These are phyloP conservation scores for Yamadazyma sp. DNA, from an alignment of 805 yeast genomes.

Conservation along the genomic window DNA sequence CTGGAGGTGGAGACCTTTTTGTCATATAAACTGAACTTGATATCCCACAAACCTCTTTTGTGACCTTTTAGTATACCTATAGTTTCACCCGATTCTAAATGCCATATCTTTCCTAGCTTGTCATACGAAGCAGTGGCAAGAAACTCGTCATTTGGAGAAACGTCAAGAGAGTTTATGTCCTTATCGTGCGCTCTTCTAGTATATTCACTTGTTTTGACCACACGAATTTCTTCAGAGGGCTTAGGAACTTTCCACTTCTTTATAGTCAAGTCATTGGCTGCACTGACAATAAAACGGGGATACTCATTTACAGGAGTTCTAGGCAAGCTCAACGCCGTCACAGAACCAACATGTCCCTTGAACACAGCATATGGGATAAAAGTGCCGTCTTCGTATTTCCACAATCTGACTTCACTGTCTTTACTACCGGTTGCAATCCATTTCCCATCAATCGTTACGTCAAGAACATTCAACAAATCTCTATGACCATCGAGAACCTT, in stretches of 20 bases:
- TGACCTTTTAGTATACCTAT: conserved; percentile 86
- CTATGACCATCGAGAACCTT: conserved; percentile 75
- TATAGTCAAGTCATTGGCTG: conserved; percentile 79
- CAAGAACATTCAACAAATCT: conserved; percentile 80
- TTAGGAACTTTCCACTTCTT: conserved; percentile 80
- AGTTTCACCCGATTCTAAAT: conserved; percentile 79
- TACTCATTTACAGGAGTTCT: conserved; percentile 36
- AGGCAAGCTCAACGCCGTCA: conserved; percentile 80
- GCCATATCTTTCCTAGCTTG: conserved; percentile 89
- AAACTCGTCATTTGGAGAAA: conserved; percentile 85
- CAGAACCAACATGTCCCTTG: conserved; percentile 84
- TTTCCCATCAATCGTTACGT: conserved; percentile 71
- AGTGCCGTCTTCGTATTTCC: conserved; percentile 59
- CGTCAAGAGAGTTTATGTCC: conserved; percentile 85
- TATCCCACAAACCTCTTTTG: conserved; percentile 93
- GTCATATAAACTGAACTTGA: conserved; percentile 77
- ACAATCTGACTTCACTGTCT: conserved; percentile 80
- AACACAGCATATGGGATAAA: conserved; percentile 59
- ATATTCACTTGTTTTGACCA: conserved; percentile 67
- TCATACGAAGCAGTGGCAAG: conserved; percentile 96
- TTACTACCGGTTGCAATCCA: conserved; percentile 95
- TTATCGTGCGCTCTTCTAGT: conserved; percentile 97
- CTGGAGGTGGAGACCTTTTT: conserved; percentile 78
- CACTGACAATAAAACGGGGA: conserved; percentile 79
- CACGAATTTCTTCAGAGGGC: conserved; percentile 21